Evolutionary conservation across 108 stramenopile species (phyloP).

Genomic region (Conticribra weissflogii): DNA sequence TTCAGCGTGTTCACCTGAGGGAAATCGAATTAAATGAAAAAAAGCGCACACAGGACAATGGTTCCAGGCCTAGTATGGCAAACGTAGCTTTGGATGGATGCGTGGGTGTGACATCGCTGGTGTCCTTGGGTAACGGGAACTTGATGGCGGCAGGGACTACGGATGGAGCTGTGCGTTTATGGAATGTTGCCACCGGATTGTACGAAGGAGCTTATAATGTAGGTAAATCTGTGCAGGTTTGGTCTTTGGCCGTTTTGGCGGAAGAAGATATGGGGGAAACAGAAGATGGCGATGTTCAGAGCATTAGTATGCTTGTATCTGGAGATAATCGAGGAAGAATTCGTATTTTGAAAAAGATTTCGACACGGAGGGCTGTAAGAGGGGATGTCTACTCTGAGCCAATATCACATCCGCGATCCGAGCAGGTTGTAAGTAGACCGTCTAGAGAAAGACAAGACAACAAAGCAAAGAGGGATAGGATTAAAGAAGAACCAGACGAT

Average conservation of each 20-base stretch:
- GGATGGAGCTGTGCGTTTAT: slow-evolving; percentile 24
- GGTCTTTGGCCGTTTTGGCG: slow-evolving; percentile 22
- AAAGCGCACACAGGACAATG: neutral
- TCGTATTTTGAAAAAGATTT: slow-evolving; percentile 7
- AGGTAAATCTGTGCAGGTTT: slow-evolving; percentile 20
- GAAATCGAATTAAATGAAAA: slow-evolving; percentile 34
- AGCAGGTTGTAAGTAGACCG: neutral
- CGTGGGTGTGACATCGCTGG: slow-evolving; percentile 13
- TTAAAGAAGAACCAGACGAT: no score
- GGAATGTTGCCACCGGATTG: slow-evolving; percentile 19
- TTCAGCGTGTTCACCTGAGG: slow-evolving; percentile 12
- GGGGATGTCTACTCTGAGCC: neutral
- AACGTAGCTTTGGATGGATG: neutral
- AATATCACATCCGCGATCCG: neutral
- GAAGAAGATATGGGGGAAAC: slow-evolving; percentile 6
- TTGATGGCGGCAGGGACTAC: slow-evolving; percentile 26
- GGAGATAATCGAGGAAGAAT: slow-evolving; percentile 38
- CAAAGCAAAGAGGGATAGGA: no score
- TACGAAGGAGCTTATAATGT: slow-evolving; percentile 24
- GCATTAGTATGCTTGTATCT: slow-evolving; percentile 24
- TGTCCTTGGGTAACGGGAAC: neutral
- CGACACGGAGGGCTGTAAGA: neutral
- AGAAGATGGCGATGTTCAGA: slow-evolving; percentile 5
- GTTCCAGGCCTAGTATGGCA: no score
- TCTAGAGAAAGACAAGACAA: neutral